phyloP scores from a whole-genome alignment of 2,329 filamentous ascomycete species.

The Alternaria tenuissima region DNA sequence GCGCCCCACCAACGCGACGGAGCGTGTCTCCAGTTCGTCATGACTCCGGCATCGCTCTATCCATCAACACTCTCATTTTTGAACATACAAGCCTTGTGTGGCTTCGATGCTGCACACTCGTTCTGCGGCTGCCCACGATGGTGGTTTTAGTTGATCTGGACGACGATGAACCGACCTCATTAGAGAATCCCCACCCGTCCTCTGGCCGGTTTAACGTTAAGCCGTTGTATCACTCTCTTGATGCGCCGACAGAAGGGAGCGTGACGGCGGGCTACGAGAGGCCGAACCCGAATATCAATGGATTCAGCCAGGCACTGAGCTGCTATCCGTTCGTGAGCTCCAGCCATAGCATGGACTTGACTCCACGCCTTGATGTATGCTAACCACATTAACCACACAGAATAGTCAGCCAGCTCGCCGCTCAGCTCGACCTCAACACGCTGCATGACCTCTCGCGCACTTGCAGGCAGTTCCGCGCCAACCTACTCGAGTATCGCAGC shows the following conservation, averaged over 20 bases:
- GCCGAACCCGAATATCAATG: constrained; percentile 64
- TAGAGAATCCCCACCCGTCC: constrained; percentile 27
- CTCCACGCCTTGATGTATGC: constrained; percentile 38
- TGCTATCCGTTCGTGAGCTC: constrained; percentile 75
- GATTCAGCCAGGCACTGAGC: constrained; percentile 68
- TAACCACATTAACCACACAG: constrained; percentile 59
- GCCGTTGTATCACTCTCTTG: constrained; percentile 41
- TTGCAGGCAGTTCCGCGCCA: constrained; percentile 79
- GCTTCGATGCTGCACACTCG: constrained; percentile 40
- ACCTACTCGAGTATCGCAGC: constrained; percentile 78
- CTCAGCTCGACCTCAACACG: constrained; percentile 83
- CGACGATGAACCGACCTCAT: constrained; percentile 47
- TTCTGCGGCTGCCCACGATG: constrained; percentile 44
- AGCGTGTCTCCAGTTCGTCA: constrained; percentile 24
- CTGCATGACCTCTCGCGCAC: constrained; percentile 83
- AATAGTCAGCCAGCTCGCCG: constrained; percentile 77
- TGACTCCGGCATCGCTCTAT: constrained; percentile 29
- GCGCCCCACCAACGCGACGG: constrained; percentile 21
- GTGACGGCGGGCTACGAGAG: constrained; percentile 39
- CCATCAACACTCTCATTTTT: constrained; percentile 9
- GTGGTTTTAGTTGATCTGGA: constrained; percentile 56
- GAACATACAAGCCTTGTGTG: constrained; percentile 13
- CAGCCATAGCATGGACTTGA: constrained; percentile 43
- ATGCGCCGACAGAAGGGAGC: constrained; percentile 14
- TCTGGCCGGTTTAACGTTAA: constrained; percentile 32